Evolutionary conservation across 768 basidiomycete species (phyloP).

Genomic region (Sistotremastrum suecicum): DNA sequence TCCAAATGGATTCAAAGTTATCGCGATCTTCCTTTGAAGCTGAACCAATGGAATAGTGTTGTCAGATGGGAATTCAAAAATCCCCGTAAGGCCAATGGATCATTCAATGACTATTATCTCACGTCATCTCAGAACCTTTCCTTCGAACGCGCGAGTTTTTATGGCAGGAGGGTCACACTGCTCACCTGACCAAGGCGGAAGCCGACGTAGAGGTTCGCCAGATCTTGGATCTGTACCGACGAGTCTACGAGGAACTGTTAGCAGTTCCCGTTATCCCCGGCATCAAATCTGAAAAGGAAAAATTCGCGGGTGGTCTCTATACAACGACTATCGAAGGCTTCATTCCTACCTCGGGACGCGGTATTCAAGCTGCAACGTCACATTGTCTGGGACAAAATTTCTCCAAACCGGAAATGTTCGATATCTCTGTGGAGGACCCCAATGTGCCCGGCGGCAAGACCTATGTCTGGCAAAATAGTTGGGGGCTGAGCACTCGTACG

Average conservation of each 20-base stretch:
- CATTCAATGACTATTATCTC: background rate
- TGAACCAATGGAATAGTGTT: slow-evolving; percentile 99
- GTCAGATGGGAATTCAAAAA: slow-evolving; percentile 99
- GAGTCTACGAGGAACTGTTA: slow-evolving; percentile 91
- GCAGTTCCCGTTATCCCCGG: slow-evolving; percentile 96
- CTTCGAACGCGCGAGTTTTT: slow-evolving; percentile 97
- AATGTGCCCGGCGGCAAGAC: slow-evolving; percentile 53
- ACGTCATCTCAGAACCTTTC: slow-evolving; percentile 64
- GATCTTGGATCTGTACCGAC: slow-evolving; percentile 91
- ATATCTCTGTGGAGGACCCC: slow-evolving; percentile 93
- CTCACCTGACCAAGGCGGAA: slow-evolving; percentile 76
- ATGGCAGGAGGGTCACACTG: slow-evolving; percentile 99
- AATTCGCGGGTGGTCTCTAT: slow-evolving; percentile 95
- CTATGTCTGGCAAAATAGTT: slow-evolving; percentile 96
- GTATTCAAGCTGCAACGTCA: slow-evolving; percentile 95
- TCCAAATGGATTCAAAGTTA: slow-evolving; percentile 98
- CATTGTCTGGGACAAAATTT: slow-evolving; percentile 99
- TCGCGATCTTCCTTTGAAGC: slow-evolving; percentile 90
- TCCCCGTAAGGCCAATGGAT: slow-evolving; percentile 46
- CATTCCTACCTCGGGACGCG: slow-evolving; percentile 91
- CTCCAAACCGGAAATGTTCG: slow-evolving; percentile 91
- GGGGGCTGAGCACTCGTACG: slow-evolving; percentile 92
- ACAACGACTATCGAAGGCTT: slow-evolving; percentile 98
- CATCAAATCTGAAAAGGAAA: slow-evolving; percentile 97
- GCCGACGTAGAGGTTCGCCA: slow-evolving; percentile 85